A percentile compares a stretch with the other conserved stretches of the same genome.
These are phyloP conservation scores for Ustilago xerochloae DNA, from an alignment of 1,284 basidiomycete species.

Conservation along the genomic window DNA sequence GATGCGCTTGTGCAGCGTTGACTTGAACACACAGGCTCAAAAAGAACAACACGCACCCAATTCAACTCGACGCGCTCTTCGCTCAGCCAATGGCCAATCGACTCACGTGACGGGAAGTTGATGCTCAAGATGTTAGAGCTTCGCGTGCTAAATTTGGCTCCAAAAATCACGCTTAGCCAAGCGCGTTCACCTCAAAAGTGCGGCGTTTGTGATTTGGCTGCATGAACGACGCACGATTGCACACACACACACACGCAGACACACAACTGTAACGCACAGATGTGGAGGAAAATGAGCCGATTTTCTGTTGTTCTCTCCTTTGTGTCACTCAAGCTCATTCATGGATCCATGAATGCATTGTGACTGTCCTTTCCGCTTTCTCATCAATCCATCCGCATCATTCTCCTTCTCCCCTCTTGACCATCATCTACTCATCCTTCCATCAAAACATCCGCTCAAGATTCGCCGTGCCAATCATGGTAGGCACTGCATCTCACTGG, in stretches of 20 bases:
- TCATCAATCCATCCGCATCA: constrained; percentile 10
- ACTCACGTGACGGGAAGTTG: constrained; percentile 12
- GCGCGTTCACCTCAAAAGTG: constrained; percentile 1
- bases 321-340: neutral
- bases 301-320: neutral
- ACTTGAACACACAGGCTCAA: neutral
- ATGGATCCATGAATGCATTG: too few species aligned
- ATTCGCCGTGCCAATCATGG: constrained; percentile 4
- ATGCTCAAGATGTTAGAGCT: neutral
- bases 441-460: constrained; percentile 2
- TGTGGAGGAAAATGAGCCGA: constrained; percentile 1
- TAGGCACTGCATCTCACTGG: constrained; percentile 28
- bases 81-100: neutral
- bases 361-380: too few species aligned
- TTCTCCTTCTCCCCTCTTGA: neutral
- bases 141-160: neutral
- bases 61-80: constrained; percentile 28
- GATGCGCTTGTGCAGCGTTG: constrained; percentile 6
- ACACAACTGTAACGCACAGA: neutral
- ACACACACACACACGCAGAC: neutral
- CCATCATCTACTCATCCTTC: neutral
- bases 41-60: constrained; percentile 32
- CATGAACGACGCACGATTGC: neutral
- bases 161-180: neutral
- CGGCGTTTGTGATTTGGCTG: neutral